Evolutionary conservation across 169 alveolate species (phyloP).

Genomic region (Plasmodium berghei): DNA sequence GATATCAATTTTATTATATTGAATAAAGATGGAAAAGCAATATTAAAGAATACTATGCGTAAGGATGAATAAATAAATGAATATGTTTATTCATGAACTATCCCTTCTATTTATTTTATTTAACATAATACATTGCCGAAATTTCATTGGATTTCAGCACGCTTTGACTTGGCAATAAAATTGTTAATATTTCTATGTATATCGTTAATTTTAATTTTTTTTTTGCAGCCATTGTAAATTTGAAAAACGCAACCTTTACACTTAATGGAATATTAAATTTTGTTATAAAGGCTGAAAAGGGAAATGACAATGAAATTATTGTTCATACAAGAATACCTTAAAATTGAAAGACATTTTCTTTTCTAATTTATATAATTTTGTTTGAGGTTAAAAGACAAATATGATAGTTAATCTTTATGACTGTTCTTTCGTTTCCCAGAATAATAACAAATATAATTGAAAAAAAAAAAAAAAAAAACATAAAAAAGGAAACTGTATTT

Average conservation of each 20-base stretch:
- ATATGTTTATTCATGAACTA: not conserved
- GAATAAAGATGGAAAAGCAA: constrained; percentile 41
- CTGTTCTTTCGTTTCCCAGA: not conserved
- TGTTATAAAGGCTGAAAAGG: constrained; percentile 59
- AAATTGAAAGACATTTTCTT: not conserved
- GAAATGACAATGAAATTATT: constrained; percentile 61
- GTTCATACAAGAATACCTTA: constrained; percentile 72
- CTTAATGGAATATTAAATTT: constrained; percentile 43
- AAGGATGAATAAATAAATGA: not conserved
- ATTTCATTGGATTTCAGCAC: not conserved
- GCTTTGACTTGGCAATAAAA: too few relatives aligned
- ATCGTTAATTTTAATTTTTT: not conserved
- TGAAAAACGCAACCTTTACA: constrained; percentile 59
- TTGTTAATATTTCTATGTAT: too few relatives aligned
- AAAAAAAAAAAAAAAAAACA: too few relatives aligned
- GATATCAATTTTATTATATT: constrained; percentile 27
- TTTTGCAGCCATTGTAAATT: constrained; percentile 34
- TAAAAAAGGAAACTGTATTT: too few relatives aligned
- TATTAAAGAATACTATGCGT: constrained; percentile 47
- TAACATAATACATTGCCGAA: not conserved
- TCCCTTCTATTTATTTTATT: not conserved
- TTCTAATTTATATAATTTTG: too few relatives aligned
- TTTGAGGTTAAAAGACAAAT: too few relatives aligned
- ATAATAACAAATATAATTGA: too few relatives aligned
- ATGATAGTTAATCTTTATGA: too few relatives aligned